phyloP scores from a whole-genome alignment of 2,329 filamentous ascomycete species.

The Xenosphaeropsis pyriputrescens region DNA sequence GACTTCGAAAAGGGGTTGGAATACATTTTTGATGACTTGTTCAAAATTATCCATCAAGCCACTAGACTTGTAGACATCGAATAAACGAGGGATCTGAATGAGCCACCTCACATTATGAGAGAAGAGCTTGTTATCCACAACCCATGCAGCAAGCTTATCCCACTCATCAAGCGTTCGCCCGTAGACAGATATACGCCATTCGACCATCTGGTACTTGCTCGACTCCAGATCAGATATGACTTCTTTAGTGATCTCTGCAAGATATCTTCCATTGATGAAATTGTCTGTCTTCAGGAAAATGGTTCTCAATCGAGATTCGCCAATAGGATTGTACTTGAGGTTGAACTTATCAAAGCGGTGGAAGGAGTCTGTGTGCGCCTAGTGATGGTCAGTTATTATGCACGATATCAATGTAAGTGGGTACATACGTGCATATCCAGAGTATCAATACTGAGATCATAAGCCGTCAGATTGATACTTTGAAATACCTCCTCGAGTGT shows the following conservation, averaged over 20 bases:
- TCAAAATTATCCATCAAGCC: constrained; percentile 82
- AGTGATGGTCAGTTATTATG: constrained; percentile 5
- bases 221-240: constrained; percentile 95
- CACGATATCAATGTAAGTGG: not conserved
- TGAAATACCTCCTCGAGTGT: constrained; percentile 90
- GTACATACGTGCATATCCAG: constrained; percentile 86
- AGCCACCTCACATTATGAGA: constrained; percentile 97
- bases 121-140: constrained; percentile 94
- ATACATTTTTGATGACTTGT: constrained; percentile 80
- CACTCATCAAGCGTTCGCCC: constrained; percentile 86
- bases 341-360: constrained; percentile 99
- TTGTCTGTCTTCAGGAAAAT: constrained; percentile 99
- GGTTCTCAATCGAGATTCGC: constrained; percentile 87
- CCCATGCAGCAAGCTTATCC: constrained; percentile 96
- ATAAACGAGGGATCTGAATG: constrained; percentile 86
- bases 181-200: constrained; percentile 98
- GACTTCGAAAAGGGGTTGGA: constrained; percentile 87
- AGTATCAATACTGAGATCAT: constrained; percentile 95
- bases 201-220: constrained; percentile 98
- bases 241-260: constrained; percentile 96
- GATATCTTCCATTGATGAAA: constrained; percentile 85
- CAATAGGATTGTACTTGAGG: constrained; percentile 94
- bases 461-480: constrained; percentile 92
- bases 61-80: constrained; percentile 87
- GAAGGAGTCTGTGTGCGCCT: constrained; percentile 95